Base-by-base conservation (phyloP, 345 rosid genomes). In the Kernera saxatilis region DNA sequence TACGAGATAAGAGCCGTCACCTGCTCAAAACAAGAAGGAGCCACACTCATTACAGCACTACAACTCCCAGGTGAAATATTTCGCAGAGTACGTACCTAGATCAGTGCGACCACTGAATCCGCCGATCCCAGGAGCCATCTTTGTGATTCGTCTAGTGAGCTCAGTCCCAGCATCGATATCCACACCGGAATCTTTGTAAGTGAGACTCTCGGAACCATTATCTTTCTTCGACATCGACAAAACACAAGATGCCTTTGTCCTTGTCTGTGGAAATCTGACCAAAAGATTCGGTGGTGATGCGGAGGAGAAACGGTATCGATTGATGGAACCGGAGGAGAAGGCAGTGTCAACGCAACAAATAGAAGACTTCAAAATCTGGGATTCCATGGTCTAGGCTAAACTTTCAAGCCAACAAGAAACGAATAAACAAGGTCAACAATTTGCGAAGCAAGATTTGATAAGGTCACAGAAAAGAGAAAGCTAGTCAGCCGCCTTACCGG, bases 141-240 rank as follows among this genome's bases (percentile, higher is more conserved):
- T 89, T 0, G 93, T 90, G 46, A 91, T 94, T 74, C 98, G 80
- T 64, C 69, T 63, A 45, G 89, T 92, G 53, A 94, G 99, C 71
- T 94, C 97, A 5, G 93, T 46, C 39, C 98, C 96, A 14, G 99
- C 96, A 81, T 94, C 95, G 29, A 90, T 92, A 75, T 92, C 95
- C 13, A 92, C 96, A 54, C 98, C 95, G 12, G 97, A 88, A 5
- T 83, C 96, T 79, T 88, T 88, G 73, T 91, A 88, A 0, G 84
- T 94, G 15, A 94, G 89, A 25, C 89, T 73, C 46, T 32, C 77
- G 2, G 57, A 44, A 26, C 9, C 71, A 3, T 68, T 48, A 59
- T 60, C 70, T 43, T 52, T 75, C 56, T 76, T 71, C 3, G 80
- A 72, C 72, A 80, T 41, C 0, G 86, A 74, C 18, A 66, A 43